Conservation (phyloP, 495 filamentous ascomycete genomes). For the Lindgomyces ingoldianus region DNA sequence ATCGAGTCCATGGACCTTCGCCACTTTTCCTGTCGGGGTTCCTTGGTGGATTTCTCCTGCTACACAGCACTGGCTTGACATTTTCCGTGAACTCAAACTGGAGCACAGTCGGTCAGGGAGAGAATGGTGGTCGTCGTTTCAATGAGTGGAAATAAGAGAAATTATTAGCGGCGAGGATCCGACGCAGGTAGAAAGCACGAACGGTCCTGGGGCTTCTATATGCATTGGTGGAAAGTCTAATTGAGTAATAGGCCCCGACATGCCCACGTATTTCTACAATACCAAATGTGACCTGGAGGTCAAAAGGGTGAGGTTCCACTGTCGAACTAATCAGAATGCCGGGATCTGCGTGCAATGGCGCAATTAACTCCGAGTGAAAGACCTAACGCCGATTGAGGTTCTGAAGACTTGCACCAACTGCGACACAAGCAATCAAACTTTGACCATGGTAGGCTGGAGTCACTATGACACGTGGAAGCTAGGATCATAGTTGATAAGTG, state of each 20-base stretch:
- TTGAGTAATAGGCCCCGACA: too few species aligned
- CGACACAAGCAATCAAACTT: background rate
- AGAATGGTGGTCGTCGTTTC: too few species aligned
- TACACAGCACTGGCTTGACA: constrained; percentile 37
- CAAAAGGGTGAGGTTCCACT: too few species aligned
- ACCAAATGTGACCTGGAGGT: too few species aligned
- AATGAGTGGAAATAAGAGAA: too few species aligned
- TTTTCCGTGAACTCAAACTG: background rate
- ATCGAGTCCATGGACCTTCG: constrained; percentile 40
- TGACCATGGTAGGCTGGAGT: background rate
- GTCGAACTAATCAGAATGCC: background rate
- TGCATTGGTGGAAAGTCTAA: too few species aligned
- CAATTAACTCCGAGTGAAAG: background rate
- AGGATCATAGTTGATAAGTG: background rate
- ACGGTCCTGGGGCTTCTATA: too few species aligned
- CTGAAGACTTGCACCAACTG: background rate
- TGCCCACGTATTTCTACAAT: too few species aligned
- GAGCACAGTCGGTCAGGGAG: background rate
- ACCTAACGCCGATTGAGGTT: background rate
- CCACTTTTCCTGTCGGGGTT: constrained; percentile 33
- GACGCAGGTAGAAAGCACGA: too few species aligned
- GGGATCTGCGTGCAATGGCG: background rate
- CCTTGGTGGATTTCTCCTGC: constrained; percentile 41
- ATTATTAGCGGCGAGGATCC: too few species aligned
- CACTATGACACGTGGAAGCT: background rate